A percentile compares a stretch with the other conserved stretches of the same genome.
These are phyloP conservation scores for Fusarium proliferatum DNA, from an alignment of 2,329 filamentous ascomycete species.

Conservation along the genomic window DNA sequence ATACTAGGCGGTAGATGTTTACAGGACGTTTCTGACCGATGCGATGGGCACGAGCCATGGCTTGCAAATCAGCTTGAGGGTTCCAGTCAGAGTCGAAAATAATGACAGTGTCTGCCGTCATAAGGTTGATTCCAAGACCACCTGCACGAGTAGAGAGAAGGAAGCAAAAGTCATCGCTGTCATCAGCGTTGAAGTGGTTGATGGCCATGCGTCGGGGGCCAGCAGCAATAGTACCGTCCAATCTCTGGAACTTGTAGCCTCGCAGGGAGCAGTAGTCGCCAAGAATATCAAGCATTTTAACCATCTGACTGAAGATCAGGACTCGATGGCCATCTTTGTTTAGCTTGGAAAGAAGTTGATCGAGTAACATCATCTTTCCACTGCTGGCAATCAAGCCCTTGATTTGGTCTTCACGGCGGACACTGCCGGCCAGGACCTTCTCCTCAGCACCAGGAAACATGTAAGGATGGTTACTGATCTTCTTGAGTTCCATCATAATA, in stretches of 20 bases:
- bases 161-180: constrained; percentile 96
- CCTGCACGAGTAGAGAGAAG: constrained; percentile 93
- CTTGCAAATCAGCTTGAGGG: constrained; percentile 95
- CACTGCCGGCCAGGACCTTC: constrained; percentile 82
- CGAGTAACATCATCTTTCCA: constrained; percentile 99
- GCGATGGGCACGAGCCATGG: constrained; percentile 97
- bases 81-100: constrained; percentile 99
- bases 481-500: constrained; percentile 99
- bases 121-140: constrained; percentile 97
- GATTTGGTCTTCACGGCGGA: constrained; percentile 87
- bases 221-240: constrained; percentile 94
- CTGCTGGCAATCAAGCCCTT: constrained; percentile 96
- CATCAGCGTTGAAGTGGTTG: constrained; percentile 98
- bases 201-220: constrained; percentile 91
- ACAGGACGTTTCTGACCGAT: constrained; percentile 97
- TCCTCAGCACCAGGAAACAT: constrained; percentile 97
- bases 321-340: constrained; percentile 95
- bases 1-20: constrained; percentile 94
- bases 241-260: constrained; percentile 93
- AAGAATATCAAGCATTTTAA: constrained; percentile 96
- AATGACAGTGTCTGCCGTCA: constrained; percentile 98
- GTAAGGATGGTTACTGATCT: constrained; percentile 98
- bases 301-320: constrained; percentile 99
- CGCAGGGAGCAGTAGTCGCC: constrained; percentile 93
- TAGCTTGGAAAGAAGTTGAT: constrained; percentile 92